These are phyloP conservation scores for Cystoisospora suis DNA, from an alignment of 169 alveolate genomes.

Conservation along the genomic window DNA sequence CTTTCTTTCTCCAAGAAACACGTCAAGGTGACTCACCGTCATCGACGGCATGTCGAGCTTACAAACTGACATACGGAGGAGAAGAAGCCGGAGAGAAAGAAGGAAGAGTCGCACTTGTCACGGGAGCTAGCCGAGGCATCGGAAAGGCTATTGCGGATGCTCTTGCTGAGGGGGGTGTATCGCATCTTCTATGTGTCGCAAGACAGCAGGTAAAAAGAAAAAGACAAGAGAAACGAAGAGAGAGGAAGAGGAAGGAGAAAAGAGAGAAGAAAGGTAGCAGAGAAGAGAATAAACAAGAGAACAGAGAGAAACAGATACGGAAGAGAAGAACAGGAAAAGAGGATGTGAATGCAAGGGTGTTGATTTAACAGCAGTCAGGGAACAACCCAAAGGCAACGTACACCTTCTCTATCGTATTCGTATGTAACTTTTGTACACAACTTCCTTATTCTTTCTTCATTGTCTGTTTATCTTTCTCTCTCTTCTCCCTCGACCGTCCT, in stretches of 20 bases:
- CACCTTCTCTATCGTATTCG: neutral
- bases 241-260: neutral
- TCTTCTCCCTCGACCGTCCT: neutral
- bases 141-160: slow-evolving; percentile 73
- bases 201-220: slow-evolving; percentile 64
- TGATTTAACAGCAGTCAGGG: too few relatives aligned
- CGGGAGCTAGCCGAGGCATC: slow-evolving; percentile 78
- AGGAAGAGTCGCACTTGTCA: slow-evolving; percentile 72
- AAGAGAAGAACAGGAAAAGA: too few relatives aligned
- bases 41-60: slow-evolving; percentile 26
- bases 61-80: slow-evolving; percentile 63
- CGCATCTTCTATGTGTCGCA: slow-evolving; percentile 70
- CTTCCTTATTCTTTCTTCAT: neutral
- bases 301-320: too few relatives aligned
- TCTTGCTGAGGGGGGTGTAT: slow-evolving; percentile 70
- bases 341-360: too few relatives aligned
- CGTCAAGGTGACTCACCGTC: neutral
- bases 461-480: neutral
- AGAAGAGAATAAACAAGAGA: too few relatives aligned
- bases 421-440: neutral
- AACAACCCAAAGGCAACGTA: too few relatives aligned
- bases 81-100: slow-evolving; percentile 54
- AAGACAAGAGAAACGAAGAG: neutral
- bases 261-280: too few relatives aligned
- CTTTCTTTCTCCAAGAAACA: too few relatives aligned